Evolutionary conservation across 2,329 filamentous ascomycete genomes (phyloP).

Genomic region (Cryphonectria carpinicola): DNA sequence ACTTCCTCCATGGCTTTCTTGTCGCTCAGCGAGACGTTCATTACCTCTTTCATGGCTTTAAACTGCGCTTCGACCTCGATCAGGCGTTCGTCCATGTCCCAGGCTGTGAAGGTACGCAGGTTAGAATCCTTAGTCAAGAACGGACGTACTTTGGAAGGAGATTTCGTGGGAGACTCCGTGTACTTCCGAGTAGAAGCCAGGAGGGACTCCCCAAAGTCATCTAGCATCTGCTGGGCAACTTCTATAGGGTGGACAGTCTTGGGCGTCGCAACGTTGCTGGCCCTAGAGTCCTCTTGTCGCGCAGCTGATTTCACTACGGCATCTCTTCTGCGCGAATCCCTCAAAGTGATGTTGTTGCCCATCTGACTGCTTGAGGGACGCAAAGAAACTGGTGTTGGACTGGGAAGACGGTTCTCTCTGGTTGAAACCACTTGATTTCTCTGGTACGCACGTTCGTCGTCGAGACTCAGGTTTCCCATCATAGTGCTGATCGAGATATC

Average conservation of each 20-base stretch:
- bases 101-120: constrained; percentile 65
- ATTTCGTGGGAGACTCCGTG: constrained; percentile 47
- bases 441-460: constrained; percentile 35
- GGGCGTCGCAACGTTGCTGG: constrained; percentile 34
- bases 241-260: constrained; percentile 34
- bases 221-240: constrained; percentile 28
- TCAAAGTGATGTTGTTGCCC: constrained; percentile 37
- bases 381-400: constrained; percentile 23
- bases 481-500: constrained; percentile 40
- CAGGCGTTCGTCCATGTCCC: constrained; percentile 79
- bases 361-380: constrained; percentile 32
- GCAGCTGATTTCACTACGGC: constrained; percentile 22
- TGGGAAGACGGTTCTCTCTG: constrained; percentile 34
- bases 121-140: constrained; percentile 79
- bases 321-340: constrained; percentile 35
- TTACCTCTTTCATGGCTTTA: constrained; percentile 70
- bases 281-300: constrained; percentile 23
- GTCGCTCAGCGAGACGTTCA: constrained; percentile 70
- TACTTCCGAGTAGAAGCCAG: constrained; percentile 40
- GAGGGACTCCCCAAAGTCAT: constrained; percentile 34
- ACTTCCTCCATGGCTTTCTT: constrained; percentile 74
- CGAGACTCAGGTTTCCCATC: constrained; percentile 46
- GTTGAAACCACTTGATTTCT: constrained; percentile 54
- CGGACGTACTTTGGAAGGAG: constrained; percentile 32
- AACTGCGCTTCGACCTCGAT: constrained; percentile 78